Percentiles rank a stretch among this genome's conserved stretches.
Conservation (phyloP, 352 stramenopile genomes). For the Phytophthora pluvialis region DNA sequence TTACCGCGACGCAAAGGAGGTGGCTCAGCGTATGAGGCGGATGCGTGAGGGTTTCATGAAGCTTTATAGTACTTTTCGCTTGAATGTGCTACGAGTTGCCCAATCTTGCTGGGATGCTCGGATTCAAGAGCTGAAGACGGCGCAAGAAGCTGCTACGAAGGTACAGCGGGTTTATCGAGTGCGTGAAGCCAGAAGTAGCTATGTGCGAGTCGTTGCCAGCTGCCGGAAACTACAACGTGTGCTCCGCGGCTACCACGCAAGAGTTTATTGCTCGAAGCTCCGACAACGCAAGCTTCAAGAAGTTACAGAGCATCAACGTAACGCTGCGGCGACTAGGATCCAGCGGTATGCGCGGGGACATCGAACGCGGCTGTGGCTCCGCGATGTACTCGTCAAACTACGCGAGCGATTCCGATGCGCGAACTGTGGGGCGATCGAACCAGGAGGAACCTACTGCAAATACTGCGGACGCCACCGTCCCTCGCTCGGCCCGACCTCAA, state of each 20-base stretch:
- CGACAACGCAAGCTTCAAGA: conserved; percentile 8
- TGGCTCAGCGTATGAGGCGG: not conserved
- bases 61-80: not conserved
- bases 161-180: conserved; percentile 19
- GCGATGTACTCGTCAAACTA: conserved; percentile 34
- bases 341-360: conserved; percentile 38
- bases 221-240: conserved; percentile 20
- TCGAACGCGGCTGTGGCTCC: conserved; percentile 27
- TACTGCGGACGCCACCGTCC: conserved; percentile 58
- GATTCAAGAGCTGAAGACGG: not conserved
- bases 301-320: not conserved
- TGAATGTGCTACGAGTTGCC: conserved; percentile 3
- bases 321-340: conserved; percentile 32
- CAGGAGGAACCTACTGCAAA: conserved; percentile 69
- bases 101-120: conserved; percentile 5
- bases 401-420: conserved; percentile 57
- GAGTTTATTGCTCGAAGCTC: conserved; percentile 1
- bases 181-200: not conserved
- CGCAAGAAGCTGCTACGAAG: conserved; percentile 1
- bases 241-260: conserved; percentile 11
- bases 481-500: conserved; percentile 35
- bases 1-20: conserved; percentile 2
- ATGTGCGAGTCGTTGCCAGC: not conserved
- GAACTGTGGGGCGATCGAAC: conserved; percentile 69
- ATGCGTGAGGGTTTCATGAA: conserved; percentile 7